Evolutionary conservation across 768 basidiomycete genomes (phyloP).

Genomic region (Hericium erinaceus): DNA sequence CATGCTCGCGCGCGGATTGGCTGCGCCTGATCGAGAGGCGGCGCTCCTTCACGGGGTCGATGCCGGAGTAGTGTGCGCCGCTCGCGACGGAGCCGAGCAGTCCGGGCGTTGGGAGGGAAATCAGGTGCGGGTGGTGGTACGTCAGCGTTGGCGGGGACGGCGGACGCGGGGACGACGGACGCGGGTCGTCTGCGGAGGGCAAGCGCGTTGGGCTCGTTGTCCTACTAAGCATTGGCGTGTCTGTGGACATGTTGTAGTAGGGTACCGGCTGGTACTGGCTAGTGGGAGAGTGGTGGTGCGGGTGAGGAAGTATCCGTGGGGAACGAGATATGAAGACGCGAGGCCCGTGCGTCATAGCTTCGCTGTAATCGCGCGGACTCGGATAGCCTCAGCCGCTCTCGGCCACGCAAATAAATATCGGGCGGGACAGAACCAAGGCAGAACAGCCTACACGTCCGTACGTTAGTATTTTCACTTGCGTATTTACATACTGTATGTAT

Average conservation of each 20-base stretch:
- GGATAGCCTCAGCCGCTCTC: too few relatives aligned
- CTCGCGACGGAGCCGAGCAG: constrained; percentile 50
- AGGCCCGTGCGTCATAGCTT: too few relatives aligned
- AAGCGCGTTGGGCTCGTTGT: neutral
- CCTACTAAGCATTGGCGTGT: neutral
- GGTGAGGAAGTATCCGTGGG: neutral
- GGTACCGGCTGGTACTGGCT: too few relatives aligned
- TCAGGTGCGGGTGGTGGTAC: constrained; percentile 31
- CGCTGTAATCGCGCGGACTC: too few relatives aligned
- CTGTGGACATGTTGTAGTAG: too few relatives aligned
- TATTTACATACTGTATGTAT: neutral
- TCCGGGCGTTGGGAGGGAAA: constrained; percentile 32
- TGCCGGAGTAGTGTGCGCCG: constrained; percentile 55
- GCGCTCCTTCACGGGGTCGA: constrained; percentile 27
- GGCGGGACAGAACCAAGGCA: too few relatives aligned
- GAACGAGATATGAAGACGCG: too few relatives aligned
- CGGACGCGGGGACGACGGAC: neutral
- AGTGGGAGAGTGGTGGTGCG: constrained; percentile 6
- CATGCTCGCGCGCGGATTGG: neutral
- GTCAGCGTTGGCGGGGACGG: constrained; percentile 31
- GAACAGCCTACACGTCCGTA: too few relatives aligned
- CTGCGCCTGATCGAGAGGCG: neutral
- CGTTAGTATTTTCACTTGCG: too few relatives aligned
- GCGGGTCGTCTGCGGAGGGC: neutral
- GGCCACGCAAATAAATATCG: too few relatives aligned